Base-by-base conservation (phyloP, 192 early-diverging fungal genomes). In the Backusella westeae region DNA sequence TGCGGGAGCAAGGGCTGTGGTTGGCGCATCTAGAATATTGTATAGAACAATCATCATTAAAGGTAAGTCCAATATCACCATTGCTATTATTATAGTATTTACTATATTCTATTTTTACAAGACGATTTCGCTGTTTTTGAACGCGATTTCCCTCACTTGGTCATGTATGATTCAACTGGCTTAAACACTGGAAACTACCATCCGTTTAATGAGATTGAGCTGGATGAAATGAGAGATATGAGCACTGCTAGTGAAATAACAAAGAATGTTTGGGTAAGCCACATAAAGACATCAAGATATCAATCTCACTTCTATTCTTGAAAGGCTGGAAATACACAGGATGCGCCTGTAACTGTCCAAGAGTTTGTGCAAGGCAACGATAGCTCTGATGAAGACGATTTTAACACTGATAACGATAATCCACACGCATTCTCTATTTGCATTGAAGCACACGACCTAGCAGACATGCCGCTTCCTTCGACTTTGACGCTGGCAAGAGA, bases 371-470 rank as follows among this genome's bases (percentile, higher is more conserved):
- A 79, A 63, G 14, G 65, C 41, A 34, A 56, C 70, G 69, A 80
- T 72, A 44, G 70, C 3, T 21, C 69, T 4, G 68, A 69, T 8
- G 76, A 77, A 23, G 14, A 36, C 5, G 35, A 49, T 8, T 49
- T 49, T 6, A 49, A 44, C 19, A 36, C 26, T 36, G 52, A 75
- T 8, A 14, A 56, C 38, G 72, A 69, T 49, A 85, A 85, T 70
- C 85, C 85, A 17, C 75, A 82, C 67, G 72, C 72, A 59, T 84
- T 86, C 34, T 81, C 83, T 17, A 78, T 86, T n/a, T 86, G 85
- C 34, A 82, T 86, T 32, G 85, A 86, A 75, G 26, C 79, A 23
- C 86, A 88, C 67, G 85, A 85, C 75, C 23, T 87, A 3, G 82
- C 84, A 7, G 83, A 85, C 42, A 84, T 85, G 78, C 78, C 84